Conservation (phyloP, 768 basidiomycete genomes). For the Rhizopogon sp. region DNA sequence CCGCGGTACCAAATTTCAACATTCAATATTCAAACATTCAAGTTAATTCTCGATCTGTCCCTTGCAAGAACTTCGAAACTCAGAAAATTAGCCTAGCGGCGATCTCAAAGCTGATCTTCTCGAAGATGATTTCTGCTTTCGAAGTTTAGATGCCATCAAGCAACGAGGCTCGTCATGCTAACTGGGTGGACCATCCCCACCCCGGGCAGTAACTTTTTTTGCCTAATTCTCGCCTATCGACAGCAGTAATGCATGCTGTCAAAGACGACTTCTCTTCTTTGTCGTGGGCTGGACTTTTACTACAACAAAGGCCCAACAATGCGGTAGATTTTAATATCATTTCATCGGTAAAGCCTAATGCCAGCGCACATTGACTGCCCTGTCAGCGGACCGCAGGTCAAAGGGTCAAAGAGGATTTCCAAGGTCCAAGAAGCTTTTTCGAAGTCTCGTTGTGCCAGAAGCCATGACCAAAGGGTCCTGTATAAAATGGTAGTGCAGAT, state of each 20-base stretch:
- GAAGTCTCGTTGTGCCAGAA: slow-evolving; percentile 8
- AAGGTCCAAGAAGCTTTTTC: slow-evolving; percentile 6
- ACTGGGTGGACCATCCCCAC: not conserved
- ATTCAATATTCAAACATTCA: not conserved
- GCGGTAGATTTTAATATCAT: slow-evolving; percentile 16
- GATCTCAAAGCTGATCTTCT: slow-evolving; percentile 27
- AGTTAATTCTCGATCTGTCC: slow-evolving; percentile 5
- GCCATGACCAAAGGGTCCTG: slow-evolving; percentile 11
- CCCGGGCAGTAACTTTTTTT: slow-evolving; percentile 12
- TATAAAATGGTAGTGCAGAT: slow-evolving; percentile 21
- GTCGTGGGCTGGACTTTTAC: slow-evolving; percentile 16
- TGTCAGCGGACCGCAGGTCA: slow-evolving; percentile 11
- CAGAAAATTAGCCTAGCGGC: slow-evolving; percentile 20
- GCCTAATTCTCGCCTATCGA: slow-evolving; percentile 6
- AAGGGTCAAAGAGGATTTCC: slow-evolving; percentile 13
- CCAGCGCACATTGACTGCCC: slow-evolving; percentile 12
- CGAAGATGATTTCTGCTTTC: not conserved
- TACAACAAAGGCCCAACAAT: slow-evolving; percentile 23
- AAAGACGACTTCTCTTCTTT: slow-evolving; percentile 19
- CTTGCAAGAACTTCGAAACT: slow-evolving; percentile 9
- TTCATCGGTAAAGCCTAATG: slow-evolving; percentile 20
- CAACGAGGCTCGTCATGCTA: slow-evolving; percentile 9
- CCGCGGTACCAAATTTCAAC: not conserved
- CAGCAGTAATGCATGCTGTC: slow-evolving; percentile 6
- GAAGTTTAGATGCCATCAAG: slow-evolving; percentile 9